Evolutionary conservation across 495 filamentous ascomycete species (phyloP).

Genomic region (Annulohypoxylon moriforme): DNA sequence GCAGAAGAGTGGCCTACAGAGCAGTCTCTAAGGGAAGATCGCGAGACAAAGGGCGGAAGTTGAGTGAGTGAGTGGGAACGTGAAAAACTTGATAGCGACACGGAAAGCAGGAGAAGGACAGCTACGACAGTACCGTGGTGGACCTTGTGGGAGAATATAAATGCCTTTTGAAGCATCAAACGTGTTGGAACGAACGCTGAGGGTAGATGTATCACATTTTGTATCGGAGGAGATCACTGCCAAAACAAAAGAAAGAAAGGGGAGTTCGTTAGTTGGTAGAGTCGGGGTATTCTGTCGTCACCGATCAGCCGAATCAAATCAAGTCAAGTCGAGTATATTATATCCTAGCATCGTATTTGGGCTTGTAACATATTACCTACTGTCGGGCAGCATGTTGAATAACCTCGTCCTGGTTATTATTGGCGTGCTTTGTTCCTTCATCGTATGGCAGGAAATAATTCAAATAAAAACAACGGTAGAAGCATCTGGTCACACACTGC

Average conservation of each 20-base stretch:
- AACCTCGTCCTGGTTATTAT: neutral
- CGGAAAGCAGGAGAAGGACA: constrained; percentile 2
- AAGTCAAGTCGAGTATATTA: constrained; percentile 34
- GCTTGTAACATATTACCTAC: neutral
- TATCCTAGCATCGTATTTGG: neutral
- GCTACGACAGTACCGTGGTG: neutral
- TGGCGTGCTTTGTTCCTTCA: neutral
- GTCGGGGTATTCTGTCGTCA: constrained; percentile 27
- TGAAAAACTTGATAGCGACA: constrained; percentile 22
- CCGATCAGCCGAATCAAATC: constrained; percentile 33
- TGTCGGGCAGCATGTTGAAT: neutral
- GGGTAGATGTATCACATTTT: constrained; percentile 13
- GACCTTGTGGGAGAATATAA: neutral
- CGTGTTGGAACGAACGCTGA: neutral
- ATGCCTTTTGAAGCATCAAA: neutral
- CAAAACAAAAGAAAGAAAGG: constrained; percentile 3
- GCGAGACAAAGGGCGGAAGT: constrained; percentile 18
- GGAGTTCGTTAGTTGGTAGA: constrained; percentile 20
- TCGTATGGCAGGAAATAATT: neutral
- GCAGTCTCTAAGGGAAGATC: neutral
- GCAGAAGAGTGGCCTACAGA: constrained; percentile 4
- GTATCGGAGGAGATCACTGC: constrained; percentile 4
- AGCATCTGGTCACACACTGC: too few species aligned
- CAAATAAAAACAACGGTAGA: too few species aligned
- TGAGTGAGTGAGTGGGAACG: constrained; percentile 17